Percentiles rank a stretch among this genome's conserved stretches.
Evolutionary conservation across 139 green algal genomes (phyloP).

Genomic region (Ostreobium quekettii): DNA sequence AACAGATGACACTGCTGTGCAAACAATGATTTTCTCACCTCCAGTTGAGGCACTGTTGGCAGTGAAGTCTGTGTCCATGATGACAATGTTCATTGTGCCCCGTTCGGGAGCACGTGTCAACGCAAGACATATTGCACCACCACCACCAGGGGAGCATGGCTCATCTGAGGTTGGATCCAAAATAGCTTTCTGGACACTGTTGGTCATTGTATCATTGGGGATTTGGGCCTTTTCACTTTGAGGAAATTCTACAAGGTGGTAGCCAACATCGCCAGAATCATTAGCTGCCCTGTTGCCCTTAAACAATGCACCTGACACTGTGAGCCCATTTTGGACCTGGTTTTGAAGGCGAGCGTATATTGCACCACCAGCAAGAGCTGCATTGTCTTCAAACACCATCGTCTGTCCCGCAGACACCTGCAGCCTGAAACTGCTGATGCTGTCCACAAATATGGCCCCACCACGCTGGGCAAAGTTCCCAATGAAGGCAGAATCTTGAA

Average conservation of each 20-base stretch:
- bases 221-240: too few relatives aligned
- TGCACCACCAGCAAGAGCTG: slow-evolving; percentile 7
- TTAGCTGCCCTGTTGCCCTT: too few relatives aligned
- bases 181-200: too few relatives aligned
- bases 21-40: too few relatives aligned
- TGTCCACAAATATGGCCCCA: slow-evolving; percentile 14
- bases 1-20: too few relatives aligned
- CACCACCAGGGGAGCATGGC: slow-evolving; percentile 16
- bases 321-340: too few relatives aligned
- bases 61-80: background rate
- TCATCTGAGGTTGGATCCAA: slow-evolving; percentile 9
- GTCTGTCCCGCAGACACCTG: background rate
- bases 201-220: too few relatives aligned
- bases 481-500: background rate
- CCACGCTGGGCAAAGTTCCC: slow-evolving; percentile 2
- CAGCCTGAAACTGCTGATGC: slow-evolving; percentile 1
- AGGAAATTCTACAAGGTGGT: too few relatives aligned
- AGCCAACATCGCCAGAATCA: too few relatives aligned
- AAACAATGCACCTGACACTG: too few relatives aligned
- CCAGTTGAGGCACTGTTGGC: slow-evolving; percentile 8
- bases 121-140: slow-evolving; percentile 14
- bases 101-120: slow-evolving; percentile 15
- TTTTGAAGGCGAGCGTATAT: too few relatives aligned
- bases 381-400: slow-evolving; percentile 6
- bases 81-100: background rate